These are phyloP conservation scores for Naganishia randhawae DNA, from an alignment of 768 basidiomycete species.

Conservation along the genomic window DNA sequence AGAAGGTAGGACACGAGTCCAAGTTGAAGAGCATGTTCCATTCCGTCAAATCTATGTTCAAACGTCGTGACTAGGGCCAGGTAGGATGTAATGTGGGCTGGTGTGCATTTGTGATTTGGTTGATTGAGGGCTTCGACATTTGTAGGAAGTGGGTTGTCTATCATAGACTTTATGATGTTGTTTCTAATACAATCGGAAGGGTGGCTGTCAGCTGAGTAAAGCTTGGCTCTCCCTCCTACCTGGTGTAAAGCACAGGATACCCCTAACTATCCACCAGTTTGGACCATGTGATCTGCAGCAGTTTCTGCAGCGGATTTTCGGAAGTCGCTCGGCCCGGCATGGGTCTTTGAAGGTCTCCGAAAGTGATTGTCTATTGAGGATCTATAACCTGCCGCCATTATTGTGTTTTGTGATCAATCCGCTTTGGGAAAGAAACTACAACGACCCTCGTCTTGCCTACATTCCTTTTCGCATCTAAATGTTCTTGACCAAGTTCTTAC, in stretches of 20 bases:
- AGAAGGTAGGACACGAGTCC: slow-evolving; percentile 6
- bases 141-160: background rate
- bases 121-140: too few relatives aligned
- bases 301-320: too few relatives aligned
- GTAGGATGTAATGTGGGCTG: background rate
- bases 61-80: background rate
- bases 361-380: slow-evolving; percentile 1
- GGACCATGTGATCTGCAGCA: too few relatives aligned
- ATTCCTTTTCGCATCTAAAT: background rate
- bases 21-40: slow-evolving; percentile 27
- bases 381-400: background rate
- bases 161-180: background rate
- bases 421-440: background rate
- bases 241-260: background rate
- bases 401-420: background rate
- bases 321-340: background rate
- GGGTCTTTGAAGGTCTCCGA: background rate
- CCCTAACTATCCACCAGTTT: too few relatives aligned
- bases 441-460: background rate
- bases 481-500: slow-evolving; percentile 38
- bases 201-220: background rate
- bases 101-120: background rate
- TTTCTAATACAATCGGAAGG: background rate
- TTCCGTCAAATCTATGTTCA: slow-evolving; percentile 15
- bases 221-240: too few relatives aligned